These are phyloP conservation scores for Aspergillus neotritici DNA, from an alignment of 2,329 filamentous ascomycete genomes.

Conservation along the genomic window DNA sequence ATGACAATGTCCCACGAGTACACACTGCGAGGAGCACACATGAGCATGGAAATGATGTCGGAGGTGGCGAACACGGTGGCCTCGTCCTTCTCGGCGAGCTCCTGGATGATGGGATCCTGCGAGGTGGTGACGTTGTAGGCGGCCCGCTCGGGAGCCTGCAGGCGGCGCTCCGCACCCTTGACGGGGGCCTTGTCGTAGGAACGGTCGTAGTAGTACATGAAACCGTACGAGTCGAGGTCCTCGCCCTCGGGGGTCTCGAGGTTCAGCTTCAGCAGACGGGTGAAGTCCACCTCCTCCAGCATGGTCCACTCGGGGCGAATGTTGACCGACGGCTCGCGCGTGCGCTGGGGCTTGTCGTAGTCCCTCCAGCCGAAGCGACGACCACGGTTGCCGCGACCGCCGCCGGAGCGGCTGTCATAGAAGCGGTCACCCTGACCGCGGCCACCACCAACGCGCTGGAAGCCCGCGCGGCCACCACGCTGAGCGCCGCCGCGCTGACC, in stretches of 20 bases:
- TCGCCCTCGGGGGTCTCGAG: slow-evolving; percentile 91
- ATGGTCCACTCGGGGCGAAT: slow-evolving; percentile 94
- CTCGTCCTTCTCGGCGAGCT: slow-evolving; percentile 91
- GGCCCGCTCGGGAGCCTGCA: slow-evolving; percentile 83
- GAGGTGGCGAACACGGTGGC: slow-evolving; percentile 96
- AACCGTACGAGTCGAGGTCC: slow-evolving; percentile 91
- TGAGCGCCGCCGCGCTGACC: slow-evolving; percentile 72
- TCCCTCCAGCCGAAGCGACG: slow-evolving; percentile 98
- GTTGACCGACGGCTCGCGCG: slow-evolving; percentile 91
- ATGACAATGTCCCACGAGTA: slow-evolving; percentile 99
- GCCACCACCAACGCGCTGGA: slow-evolving; percentile 67
- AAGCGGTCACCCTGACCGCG: slow-evolving; percentile 60
- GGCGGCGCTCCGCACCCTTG: slow-evolving; percentile 80
- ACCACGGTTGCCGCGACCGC: slow-evolving; percentile 64
- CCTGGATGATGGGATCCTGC: slow-evolving; percentile 92
- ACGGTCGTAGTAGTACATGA: slow-evolving; percentile 97
- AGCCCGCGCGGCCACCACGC: slow-evolving; percentile 63
- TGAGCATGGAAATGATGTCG: slow-evolving; percentile 96
- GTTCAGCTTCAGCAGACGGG: slow-evolving; percentile 89
- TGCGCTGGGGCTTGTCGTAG: slow-evolving; percentile 94
- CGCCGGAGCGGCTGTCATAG: slow-evolving; percentile 63
- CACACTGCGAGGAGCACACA: slow-evolving; percentile 94
- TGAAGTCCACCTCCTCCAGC: slow-evolving; percentile 98
- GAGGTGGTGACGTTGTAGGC: slow-evolving; percentile 98
- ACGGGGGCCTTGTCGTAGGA: slow-evolving; percentile 89